These are phyloP conservation scores for Pachysolen tannophilus DNA, from an alignment of 805 yeast genomes.

Conservation along the genomic window DNA sequence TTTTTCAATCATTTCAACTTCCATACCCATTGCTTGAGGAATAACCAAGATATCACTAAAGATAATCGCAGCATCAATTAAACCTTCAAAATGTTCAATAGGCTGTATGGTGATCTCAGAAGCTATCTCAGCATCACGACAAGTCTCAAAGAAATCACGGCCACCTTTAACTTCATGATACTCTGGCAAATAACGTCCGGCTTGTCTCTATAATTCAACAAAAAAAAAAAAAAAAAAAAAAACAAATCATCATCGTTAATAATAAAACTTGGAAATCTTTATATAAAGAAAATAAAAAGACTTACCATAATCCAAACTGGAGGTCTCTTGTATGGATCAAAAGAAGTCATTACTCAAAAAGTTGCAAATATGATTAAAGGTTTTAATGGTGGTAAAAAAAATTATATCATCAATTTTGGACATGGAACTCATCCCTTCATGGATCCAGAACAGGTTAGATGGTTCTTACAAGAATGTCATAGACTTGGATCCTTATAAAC, in stretches of 20 bases:
- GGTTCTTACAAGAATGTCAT: conserved; percentile 83
- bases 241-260: conserved; percentile 8
- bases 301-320: conserved; percentile 93
- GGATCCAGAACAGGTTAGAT: conserved; percentile 84
- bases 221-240: too few species aligned
- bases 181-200: conserved; percentile 90
- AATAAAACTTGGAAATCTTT: not conserved
- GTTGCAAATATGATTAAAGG: conserved; percentile 84
- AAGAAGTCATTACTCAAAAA: conserved; percentile 70
- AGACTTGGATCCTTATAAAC: conserved; percentile 50
- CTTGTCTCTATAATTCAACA: conserved; percentile 79
- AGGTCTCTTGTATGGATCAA: conserved; percentile 89
- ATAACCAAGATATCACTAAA: conserved; percentile 92
- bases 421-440: conserved; percentile 98
- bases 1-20: conserved; percentile 87
- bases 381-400: conserved; percentile 89
- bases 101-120: conserved; percentile 95
- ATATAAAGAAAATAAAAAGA: too few species aligned
- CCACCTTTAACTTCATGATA: conserved; percentile 83
- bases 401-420: conserved; percentile 91
- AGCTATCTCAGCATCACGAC: conserved; percentile 91
- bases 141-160: conserved; percentile 90
- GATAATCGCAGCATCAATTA: conserved; percentile 94
- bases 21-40: conserved; percentile 98
- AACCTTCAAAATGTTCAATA: conserved; percentile 77